These are phyloP conservation scores for Trypanosoma cruzi DNA, from an alignment of 208 protist genomes.

Conservation along the genomic window DNA sequence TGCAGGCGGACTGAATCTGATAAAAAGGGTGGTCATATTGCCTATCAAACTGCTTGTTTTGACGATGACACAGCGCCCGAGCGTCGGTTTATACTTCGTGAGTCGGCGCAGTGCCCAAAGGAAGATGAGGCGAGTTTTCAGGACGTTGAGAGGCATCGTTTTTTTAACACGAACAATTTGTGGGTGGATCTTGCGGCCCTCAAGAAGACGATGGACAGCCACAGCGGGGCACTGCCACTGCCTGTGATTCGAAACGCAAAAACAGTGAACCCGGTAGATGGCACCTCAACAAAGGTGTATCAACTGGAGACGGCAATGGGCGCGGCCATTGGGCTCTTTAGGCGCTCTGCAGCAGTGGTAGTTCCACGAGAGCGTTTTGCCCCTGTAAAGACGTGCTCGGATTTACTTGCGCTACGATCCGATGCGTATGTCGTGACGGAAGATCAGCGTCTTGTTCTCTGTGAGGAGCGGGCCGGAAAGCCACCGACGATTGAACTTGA, in stretches of 20 bases:
- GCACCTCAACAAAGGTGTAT: constrained; percentile 65
- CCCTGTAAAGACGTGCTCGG: constrained; percentile 97
- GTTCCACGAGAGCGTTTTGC: constrained; percentile 97
- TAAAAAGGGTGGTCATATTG: constrained; percentile 94
- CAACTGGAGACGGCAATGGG: constrained; percentile 94
- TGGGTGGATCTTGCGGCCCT: constrained; percentile 96
- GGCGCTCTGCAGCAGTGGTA: constrained; percentile 75
- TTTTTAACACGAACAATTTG: constrained; percentile 99
- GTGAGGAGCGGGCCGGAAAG: constrained; percentile 44
- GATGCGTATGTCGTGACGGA: constrained; percentile 93
- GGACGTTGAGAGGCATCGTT: constrained; percentile 96
- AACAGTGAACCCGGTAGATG: constrained; percentile 80
- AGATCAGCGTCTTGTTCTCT: constrained; percentile 65
- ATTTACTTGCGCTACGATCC: constrained; percentile 97
- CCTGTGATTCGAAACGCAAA: constrained; percentile 88
- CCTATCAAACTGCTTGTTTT: constrained; percentile 26
- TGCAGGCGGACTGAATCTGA: constrained; percentile 89
- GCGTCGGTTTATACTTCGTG: constrained; percentile 79
- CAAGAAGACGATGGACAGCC: constrained; percentile 59
- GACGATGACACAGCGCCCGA: not conserved
- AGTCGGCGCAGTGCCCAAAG: constrained; percentile 86
- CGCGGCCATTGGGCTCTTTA: constrained; percentile 96
- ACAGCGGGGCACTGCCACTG: constrained; percentile 67
- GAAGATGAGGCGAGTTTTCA: constrained; percentile 96
- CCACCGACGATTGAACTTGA: constrained; percentile 74